phyloP scores from a whole-genome alignment of 1,139 yeast genomes.

The Magnusiomyces tetraspermus region DNA sequence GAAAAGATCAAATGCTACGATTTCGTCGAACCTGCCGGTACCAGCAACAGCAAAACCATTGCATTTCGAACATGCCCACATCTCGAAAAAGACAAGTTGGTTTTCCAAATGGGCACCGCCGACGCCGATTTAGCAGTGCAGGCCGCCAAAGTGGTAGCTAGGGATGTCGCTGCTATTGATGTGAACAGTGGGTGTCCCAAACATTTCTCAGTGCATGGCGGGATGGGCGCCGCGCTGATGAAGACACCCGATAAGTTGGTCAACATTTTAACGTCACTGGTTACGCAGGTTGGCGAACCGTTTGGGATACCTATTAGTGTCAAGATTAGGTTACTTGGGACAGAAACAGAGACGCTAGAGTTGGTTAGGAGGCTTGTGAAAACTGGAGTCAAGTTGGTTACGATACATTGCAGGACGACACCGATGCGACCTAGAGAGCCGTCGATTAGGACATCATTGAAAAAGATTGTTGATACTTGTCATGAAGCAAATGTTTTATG shows the following conservation, averaged over 20 bases:
- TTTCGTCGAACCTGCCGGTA: constrained; percentile 33
- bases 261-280: constrained; percentile 56
- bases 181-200: constrained; percentile 95
- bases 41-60: constrained; percentile 40
- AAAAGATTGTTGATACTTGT: constrained; percentile 54
- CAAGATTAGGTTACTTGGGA: constrained; percentile 69
- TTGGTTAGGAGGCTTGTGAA: constrained; percentile 55
- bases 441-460: constrained; percentile 53
- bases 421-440: constrained; percentile 82
- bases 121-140: constrained; percentile 74
- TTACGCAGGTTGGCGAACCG: constrained; percentile 71
- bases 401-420: constrained; percentile 85
- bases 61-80: constrained; percentile 66
- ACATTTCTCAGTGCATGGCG: no score
- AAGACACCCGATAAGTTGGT: constrained; percentile 71
- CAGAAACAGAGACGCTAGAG: constrained; percentile 48
- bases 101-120: constrained; percentile 87
- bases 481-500: constrained; percentile 56
- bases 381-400: constrained; percentile 78
- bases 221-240: constrained; percentile 94
- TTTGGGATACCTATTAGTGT: constrained; percentile 74
- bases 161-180: constrained; percentile 88
- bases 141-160: constrained; percentile 71
- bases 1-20: constrained; percentile 30
- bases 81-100: constrained; percentile 51